Percentiles rank a stretch among this genome's conserved stretches.
phyloP scores from a whole-genome alignment of 2,329 filamentous ascomycete species.

The Monosporascus cannonballus region DNA sequence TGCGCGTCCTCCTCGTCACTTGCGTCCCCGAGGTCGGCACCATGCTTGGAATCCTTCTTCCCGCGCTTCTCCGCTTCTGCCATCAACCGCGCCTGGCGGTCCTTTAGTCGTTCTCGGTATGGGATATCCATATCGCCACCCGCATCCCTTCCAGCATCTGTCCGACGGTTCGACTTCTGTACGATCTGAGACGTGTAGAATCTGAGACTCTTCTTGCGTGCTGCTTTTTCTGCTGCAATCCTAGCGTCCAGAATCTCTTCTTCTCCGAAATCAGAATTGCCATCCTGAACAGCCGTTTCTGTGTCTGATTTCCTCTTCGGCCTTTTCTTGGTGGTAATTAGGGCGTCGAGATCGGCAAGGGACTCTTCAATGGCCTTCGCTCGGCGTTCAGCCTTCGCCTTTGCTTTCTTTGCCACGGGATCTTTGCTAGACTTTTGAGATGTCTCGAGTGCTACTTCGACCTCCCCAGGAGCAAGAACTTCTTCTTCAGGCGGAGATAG shows the following conservation, averaged over 20 bases:
- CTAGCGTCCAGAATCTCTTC: conserved; percentile 72
- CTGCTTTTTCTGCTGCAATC: conserved; percentile 79
- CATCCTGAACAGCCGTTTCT: conserved; percentile 31
- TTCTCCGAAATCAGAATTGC: conserved; percentile 89
- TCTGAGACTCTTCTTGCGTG: conserved; percentile 83
- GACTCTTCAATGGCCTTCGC: conserved; percentile 62
- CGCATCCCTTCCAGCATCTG: conserved; percentile 63
- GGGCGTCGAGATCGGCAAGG: conserved; percentile 62
- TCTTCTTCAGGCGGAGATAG: conserved; percentile 21
- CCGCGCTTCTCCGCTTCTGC: conserved; percentile 84
- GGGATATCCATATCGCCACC: conserved; percentile 81
- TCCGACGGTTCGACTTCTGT: conserved; percentile 85
- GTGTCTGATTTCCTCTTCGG: conserved; percentile 37
- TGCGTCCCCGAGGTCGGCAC: conserved; percentile 62
- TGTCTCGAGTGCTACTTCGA: conserved; percentile 18
- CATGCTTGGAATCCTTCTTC: conserved; percentile 54
- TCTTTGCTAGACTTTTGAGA: conserved; percentile 19
- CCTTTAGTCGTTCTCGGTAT: conserved; percentile 79
- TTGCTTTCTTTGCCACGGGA: conserved; percentile 24
- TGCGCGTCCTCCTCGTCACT: conserved; percentile 61
- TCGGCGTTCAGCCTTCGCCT: conserved; percentile 31
- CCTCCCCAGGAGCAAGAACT: conserved; percentile 28
- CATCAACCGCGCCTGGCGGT: conserved; percentile 80
- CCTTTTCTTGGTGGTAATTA: conserved; percentile 44
- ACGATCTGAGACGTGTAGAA: conserved; percentile 98